phyloP scores from a whole-genome alignment of 768 basidiomycete genomes.

The Cyclocybe aegerita region DNA sequence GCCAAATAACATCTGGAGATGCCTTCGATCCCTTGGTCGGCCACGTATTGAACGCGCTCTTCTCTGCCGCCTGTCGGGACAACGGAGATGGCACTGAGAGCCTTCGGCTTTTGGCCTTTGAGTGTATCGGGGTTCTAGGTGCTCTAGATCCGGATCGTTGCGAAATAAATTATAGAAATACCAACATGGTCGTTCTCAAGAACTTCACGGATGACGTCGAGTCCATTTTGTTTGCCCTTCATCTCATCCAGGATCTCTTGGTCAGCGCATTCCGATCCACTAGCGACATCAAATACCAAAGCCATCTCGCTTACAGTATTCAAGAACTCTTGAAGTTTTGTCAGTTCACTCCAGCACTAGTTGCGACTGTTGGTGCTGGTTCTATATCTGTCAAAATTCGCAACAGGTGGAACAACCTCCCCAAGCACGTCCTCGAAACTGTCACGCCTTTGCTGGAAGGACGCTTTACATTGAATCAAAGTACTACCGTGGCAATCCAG shows the following conservation, averaged over 20 bases:
- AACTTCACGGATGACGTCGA: constrained; percentile 84
- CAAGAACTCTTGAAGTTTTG: constrained; percentile 90
- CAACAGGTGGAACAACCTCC: constrained; percentile 75
- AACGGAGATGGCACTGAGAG: constrained; percentile 65
- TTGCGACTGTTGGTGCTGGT: constrained; percentile 47
- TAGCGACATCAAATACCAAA: constrained; percentile 91
- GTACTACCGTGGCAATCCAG: constrained; percentile 33
- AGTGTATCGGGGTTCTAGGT: constrained; percentile 89
- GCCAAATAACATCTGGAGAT: constrained; percentile 75
- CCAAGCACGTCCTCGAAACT: constrained; percentile 83
- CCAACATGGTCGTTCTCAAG: constrained; percentile 68
- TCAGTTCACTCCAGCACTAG: constrained; percentile 76
- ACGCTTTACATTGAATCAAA: constrained; percentile 55
- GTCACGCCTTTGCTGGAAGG: constrained; percentile 81
- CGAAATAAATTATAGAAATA: constrained; percentile 57
- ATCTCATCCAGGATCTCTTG: constrained; percentile 83
- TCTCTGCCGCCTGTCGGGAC: constrained; percentile 73
- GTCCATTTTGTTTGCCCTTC: constrained; percentile 74
- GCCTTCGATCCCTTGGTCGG: constrained; percentile 79
- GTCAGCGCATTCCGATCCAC: constrained; percentile 91
- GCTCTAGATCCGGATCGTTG: constrained; percentile 95
- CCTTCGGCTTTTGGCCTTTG: constrained; percentile 72
- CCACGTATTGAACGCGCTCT: constrained; percentile 61
- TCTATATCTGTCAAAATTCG: constrained; percentile 66
- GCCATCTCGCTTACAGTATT: constrained; percentile 84